These are phyloP conservation scores for Lactarius pseudohatsudake DNA, from an alignment of 768 basidiomycete species.

Conservation along the genomic window DNA sequence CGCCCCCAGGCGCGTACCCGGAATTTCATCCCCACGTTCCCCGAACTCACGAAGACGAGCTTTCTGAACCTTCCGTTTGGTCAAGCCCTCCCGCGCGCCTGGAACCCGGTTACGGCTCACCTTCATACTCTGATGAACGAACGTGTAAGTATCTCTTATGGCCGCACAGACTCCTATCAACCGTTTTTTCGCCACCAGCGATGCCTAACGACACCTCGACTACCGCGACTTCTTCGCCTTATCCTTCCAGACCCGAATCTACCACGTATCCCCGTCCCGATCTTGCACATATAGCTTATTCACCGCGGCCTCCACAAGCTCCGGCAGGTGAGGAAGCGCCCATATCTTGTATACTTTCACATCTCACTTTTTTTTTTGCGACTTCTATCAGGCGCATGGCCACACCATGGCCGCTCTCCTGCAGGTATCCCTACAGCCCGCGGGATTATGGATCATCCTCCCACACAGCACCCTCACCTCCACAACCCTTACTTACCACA, in stretches of 20 bases:
- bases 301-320: conserved; percentile 12
- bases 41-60: conserved; percentile 28
- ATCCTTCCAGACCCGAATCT: conserved; percentile 24
- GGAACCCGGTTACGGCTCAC: conserved; percentile 42
- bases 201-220: conserved; percentile 21
- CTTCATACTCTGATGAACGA: conserved; percentile 59
- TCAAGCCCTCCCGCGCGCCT: conserved; percentile 37
- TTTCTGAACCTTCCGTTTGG: conserved; percentile 34
- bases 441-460: conserved; percentile 10
- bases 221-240: conserved; percentile 15
- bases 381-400: conserved; percentile 19
- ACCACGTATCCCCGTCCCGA: conserved; percentile 22
- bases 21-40: conserved; percentile 29
- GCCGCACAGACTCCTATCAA: conserved; percentile 19
- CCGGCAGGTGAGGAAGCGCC: conserved; percentile 4
- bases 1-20: conserved; percentile 32
- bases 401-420: conserved; percentile 19
- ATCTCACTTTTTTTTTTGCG: conserved; percentile 9
- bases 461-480: conserved; percentile 18
- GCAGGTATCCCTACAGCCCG: conserved; percentile 7
- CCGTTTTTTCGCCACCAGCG: conserved; percentile 23
- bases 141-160: conserved; percentile 43
- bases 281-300: neutral
- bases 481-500: conserved; percentile 15
- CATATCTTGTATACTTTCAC: neutral